Evolutionary conservation across 768 basidiomycete species (phyloP).

Genomic region (Lactarius psammicola): DNA sequence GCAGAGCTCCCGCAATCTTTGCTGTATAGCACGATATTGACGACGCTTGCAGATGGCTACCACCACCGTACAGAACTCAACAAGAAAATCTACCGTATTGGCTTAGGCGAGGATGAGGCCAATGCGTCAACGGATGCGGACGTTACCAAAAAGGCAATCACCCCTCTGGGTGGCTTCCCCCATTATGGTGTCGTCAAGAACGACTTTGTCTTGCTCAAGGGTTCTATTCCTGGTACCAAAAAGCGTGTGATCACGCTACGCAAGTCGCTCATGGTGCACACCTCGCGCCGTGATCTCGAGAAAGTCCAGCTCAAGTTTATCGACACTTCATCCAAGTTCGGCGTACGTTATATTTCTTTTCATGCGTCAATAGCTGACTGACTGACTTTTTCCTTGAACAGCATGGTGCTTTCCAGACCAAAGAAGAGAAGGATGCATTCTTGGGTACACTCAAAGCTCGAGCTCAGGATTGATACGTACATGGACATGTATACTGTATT

Average conservation of each 20-base stretch:
- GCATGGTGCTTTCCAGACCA: constrained; percentile 97
- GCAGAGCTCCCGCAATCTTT: constrained; percentile 36
- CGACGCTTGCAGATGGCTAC: constrained; percentile 66
- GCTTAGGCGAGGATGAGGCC: constrained; percentile 66
- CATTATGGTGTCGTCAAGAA: constrained; percentile 99
- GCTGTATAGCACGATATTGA: background rate
- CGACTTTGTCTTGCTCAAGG: constrained; percentile 97
- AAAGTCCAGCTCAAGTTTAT: constrained; percentile 98
- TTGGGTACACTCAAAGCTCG: constrained; percentile 86
- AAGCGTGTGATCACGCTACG: constrained; percentile 98
- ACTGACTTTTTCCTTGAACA: constrained; percentile 34
- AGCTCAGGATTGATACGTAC: constrained; percentile 64
- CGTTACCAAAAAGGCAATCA: constrained; percentile 89
- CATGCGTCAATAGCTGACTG: constrained; percentile 1
- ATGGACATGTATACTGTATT: constrained; percentile 39
- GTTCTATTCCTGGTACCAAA: constrained; percentile 92
- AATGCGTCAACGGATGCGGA: constrained; percentile 96
- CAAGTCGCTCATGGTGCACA: constrained; percentile 96
- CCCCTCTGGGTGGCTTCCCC: constrained; percentile 98
- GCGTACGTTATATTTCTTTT: constrained; percentile 52
- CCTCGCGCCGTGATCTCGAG: constrained; percentile 93
- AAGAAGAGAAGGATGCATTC: constrained; percentile 96
- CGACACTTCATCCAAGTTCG: constrained; percentile 97
- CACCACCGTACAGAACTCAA: constrained; percentile 97
- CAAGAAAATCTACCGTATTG: constrained; percentile 99